A percentile compares a stretch with the other conserved stretches of the same genome.
Evolutionary conservation across 2,329 filamentous ascomycete species (phyloP).

Genomic region (Cladosporium colombiae): DNA sequence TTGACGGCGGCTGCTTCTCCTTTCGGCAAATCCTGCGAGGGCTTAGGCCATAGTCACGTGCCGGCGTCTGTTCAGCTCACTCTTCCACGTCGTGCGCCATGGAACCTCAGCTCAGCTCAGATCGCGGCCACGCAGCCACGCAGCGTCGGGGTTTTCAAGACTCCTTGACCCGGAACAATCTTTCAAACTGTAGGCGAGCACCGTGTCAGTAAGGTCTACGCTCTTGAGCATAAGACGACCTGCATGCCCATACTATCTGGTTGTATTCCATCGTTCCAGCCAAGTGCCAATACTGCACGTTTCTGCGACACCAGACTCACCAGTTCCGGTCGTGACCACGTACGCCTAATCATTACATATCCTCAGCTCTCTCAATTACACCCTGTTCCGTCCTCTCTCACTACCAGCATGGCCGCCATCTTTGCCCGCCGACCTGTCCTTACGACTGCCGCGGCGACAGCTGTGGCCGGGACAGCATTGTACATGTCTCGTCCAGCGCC

Average conservation of each 20-base stretch:
- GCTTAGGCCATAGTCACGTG: neutral
- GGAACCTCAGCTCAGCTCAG: neutral
- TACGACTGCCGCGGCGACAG: conserved; percentile 18
- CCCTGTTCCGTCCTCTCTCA: neutral
- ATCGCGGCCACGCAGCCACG: neutral
- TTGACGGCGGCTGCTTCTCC: neutral
- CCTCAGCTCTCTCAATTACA: neutral
- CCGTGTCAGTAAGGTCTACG: neutral
- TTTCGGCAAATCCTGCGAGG: neutral
- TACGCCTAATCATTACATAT: neutral
- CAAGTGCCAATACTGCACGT: conserved; percentile 5
- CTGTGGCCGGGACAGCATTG: conserved; percentile 19
- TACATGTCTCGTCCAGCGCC: conserved; percentile 22
- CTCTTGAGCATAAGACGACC: neutral
- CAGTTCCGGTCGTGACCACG: neutral
- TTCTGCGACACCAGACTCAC: neutral
- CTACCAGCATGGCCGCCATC: conserved; percentile 19
- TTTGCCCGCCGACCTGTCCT: conserved; percentile 23
- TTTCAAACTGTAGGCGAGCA: neutral
- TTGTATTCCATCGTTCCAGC: conserved; percentile 4
- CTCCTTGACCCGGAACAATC: neutral
- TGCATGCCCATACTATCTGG: neutral
- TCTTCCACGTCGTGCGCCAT: neutral
- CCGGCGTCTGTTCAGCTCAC: neutral
- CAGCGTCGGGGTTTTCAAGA: neutral